A percentile compares a stretch with the other conserved stretches of the same genome.
These are phyloP conservation scores for Salix udensis DNA, from an alignment of 345 rosid species.

Conservation along the genomic window DNA sequence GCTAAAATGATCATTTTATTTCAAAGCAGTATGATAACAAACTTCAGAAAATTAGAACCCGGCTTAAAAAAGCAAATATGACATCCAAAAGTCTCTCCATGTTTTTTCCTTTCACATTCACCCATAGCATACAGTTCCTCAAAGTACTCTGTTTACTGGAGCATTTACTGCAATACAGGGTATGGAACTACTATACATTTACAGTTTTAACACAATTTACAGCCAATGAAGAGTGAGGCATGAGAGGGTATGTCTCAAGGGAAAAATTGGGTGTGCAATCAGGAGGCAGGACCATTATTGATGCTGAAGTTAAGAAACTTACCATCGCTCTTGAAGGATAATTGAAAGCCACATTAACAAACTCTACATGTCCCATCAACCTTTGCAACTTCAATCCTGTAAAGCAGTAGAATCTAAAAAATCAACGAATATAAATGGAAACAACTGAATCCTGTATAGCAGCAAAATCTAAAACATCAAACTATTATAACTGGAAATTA, in stretches of 20 bases:
- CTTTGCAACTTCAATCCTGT: conserved; percentile 57
- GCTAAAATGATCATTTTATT: background rate
- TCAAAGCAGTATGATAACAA: background rate
- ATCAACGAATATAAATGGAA: conserved; percentile 15
- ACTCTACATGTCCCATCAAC: conserved; percentile 59
- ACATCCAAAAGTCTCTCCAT: background rate
- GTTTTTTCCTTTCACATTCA: background rate
- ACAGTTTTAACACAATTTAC: background rate
- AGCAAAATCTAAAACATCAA: too few species aligned
- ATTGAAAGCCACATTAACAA: conserved; percentile 57
- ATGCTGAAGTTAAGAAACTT: conserved; percentile 20
- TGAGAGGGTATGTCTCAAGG: background rate
- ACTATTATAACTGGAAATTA: background rate
- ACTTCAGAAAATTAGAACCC: background rate
- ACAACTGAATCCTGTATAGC: too few species aligned
- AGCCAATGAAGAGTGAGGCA: background rate
- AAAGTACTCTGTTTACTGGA: background rate
- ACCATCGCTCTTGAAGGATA: conserved; percentile 69
- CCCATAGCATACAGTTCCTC: background rate
- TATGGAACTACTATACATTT: background rate
- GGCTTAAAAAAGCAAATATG: background rate
- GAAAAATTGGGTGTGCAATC: background rate
- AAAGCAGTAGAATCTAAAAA: conserved; percentile 16
- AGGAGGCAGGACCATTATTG: background rate
- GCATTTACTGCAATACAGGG: background rate